Conservation (phyloP, 2,329 filamentous ascomycete genomes). For the Talaromyces sp. region DNA sequence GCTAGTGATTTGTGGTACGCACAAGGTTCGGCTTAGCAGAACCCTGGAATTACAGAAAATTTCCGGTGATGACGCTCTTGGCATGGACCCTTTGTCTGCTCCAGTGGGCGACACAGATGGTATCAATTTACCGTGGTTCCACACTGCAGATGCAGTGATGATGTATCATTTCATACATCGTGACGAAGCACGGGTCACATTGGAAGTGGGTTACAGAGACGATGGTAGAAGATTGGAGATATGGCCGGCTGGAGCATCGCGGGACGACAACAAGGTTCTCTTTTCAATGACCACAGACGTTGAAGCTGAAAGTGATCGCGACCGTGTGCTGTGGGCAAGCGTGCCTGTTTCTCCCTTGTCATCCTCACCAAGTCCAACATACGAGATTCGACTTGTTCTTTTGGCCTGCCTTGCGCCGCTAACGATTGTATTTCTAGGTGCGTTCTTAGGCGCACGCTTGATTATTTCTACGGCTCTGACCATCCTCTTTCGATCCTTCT, state of each 20-base stretch:
- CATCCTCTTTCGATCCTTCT: background rate
- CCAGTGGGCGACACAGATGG: constrained; percentile 12
- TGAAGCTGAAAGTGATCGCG: background rate
- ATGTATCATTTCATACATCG: constrained; percentile 12
- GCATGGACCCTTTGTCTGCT: background rate
- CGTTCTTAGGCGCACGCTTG: background rate
- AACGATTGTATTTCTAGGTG: background rate
- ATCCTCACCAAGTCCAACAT: constrained; percentile 8
- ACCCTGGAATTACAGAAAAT: background rate
- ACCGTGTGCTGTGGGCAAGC: background rate
- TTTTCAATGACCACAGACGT: constrained; percentile 2
- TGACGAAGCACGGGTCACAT: constrained; percentile 1
- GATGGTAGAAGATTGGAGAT: background rate
- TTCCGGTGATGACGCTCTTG: background rate
- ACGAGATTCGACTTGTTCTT: background rate
- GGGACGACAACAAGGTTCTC: background rate
- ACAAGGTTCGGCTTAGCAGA: background rate
- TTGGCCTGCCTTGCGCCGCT: constrained; percentile 3
- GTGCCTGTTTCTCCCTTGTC: constrained; percentile 10
- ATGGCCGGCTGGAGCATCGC: constrained; percentile 4
- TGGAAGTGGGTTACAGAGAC: background rate
- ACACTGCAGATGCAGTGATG: constrained; percentile 9
- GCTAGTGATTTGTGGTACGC: constrained; percentile 8
- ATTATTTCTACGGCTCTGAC: background rate
- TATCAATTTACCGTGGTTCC: constrained; percentile 14